These are phyloP conservation scores for Metschnikowia kunwiensis DNA, from an alignment of 805 yeast genomes.

Conservation along the genomic window DNA sequence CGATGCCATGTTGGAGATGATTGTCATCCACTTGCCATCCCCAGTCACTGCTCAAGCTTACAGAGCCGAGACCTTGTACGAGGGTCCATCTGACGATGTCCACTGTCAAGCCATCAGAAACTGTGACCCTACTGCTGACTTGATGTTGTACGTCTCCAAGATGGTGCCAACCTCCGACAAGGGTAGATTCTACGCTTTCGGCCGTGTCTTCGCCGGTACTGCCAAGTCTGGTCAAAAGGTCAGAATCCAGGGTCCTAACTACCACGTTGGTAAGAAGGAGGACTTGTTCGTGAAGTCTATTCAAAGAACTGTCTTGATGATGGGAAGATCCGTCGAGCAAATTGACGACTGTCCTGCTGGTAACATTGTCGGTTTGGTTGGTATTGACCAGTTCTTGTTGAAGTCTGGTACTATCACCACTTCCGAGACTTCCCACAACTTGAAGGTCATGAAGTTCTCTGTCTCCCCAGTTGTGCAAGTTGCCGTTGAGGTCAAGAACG, in stretches of 20 bases:
- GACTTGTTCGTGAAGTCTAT: conserved; percentile 95
- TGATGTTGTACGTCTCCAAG: conserved; percentile 99
- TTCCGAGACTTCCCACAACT: conserved; percentile 94
- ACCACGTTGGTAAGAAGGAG: conserved; percentile 96
- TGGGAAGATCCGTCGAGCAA: conserved; percentile 98
- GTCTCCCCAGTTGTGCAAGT: conserved; percentile 99
- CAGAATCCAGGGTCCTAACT: conserved; percentile 99
- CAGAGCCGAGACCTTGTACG: conserved; percentile 99
- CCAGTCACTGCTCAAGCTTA: conserved; percentile 98
- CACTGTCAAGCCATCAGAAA: conserved; percentile 88
- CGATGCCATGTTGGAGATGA: conserved; percentile 98
- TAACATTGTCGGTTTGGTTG: conserved; percentile 99
- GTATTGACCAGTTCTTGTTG: conserved; percentile 99
- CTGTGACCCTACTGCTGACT: conserved; percentile 98
- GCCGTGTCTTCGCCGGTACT: conserved; percentile 99
- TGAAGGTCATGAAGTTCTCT: conserved; percentile 99
- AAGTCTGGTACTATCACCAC: conserved; percentile 99
- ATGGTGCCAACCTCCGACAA: conserved; percentile 99
- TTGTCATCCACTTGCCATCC: conserved; percentile 96
- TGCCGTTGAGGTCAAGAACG: conserved; percentile 99
- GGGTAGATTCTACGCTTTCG: conserved; percentile 99
- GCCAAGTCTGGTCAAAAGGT: conserved; percentile 98
- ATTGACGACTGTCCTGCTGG: conserved; percentile 99
- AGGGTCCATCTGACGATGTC: conserved; percentile 96
- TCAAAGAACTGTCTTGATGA: conserved; percentile 99